Base-by-base conservation (phyloP, 805 yeast species). In the Cyberlindnera maritima region DNA sequence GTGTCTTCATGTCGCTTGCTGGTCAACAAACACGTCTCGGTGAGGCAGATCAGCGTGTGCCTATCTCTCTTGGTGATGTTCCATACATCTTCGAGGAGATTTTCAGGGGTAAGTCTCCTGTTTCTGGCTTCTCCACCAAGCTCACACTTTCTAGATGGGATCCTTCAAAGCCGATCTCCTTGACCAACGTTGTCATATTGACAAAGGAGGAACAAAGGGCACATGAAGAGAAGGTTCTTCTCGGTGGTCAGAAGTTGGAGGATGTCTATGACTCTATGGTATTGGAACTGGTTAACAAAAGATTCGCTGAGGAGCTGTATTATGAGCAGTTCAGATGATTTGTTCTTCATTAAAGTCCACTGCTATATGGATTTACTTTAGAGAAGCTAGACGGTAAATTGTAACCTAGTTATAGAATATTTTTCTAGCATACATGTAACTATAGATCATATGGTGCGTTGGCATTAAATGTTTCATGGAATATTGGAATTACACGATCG, bases 21-120 rank as follows among this genome's bases (percentile, higher is more conserved):
- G 96, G 90, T 2, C 99, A 94, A 67, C 85, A 87, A 67, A 73
- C 85, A 8, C 78, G 97, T 57, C 69, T 88, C 35, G 92, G 92
- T 7, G 75, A 80, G 31, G 65, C 70, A 13, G 90, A 84, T 43
- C 91, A 84, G 64, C 74, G 89, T 37, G 80, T 88, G n/a, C 92
- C 92, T 29, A 72, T 87, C 25, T 74, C 89, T 1, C 58, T 83
- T 46, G 70, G 68, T 40, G 99, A 94, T 50, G 81, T 88, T 23
- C 85, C 81, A 38, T 94, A 90, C 61, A 73, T 92, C 14, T 72
- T 91, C 31, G 98, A 92, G 61, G 99, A 94, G 67, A 85, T 94
- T 3, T 94, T 82, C 71, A 80, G 95, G 51, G 97, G 98, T 13
- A 89, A 90, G 65, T 85, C 96, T 0, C 94, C 95, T 15, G 75